A percentile compares a stretch with the other conserved stretches of the same genome.
phyloP scores from a whole-genome alignment of 495 filamentous ascomycete genomes.

The Melanomma pulvis-pyrius region DNA sequence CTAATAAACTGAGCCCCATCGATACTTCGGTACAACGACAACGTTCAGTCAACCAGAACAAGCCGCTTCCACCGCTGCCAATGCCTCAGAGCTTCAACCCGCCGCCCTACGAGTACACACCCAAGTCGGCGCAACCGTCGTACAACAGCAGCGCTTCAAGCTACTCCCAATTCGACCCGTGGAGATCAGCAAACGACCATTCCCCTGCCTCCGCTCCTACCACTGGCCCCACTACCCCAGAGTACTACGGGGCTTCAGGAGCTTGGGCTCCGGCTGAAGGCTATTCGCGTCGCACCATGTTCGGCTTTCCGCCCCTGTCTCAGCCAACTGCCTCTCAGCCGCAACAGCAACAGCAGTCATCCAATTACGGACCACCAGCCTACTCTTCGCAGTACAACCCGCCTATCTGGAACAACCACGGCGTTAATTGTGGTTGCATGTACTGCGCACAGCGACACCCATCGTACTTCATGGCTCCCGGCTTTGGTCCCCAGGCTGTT shows the following conservation, averaged over 20 bases:
- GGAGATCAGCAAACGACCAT: slow-evolving; percentile 59
- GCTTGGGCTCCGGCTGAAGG: slow-evolving; percentile 40
- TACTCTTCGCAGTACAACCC: slow-evolving; percentile 38
- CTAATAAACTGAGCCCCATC: slow-evolving; percentile 65
- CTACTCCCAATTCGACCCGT: slow-evolving; percentile 52
- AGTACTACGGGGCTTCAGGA: slow-evolving; percentile 54
- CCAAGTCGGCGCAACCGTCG: slow-evolving; percentile 32
- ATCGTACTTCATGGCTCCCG: slow-evolving; percentile 64
- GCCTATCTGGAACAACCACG: slow-evolving; percentile 44
- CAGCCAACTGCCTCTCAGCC: slow-evolving; percentile 35
- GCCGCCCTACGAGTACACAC: slow-evolving; percentile 32
- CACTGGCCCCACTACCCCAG: slow-evolving; percentile 58
- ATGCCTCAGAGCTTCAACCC: slow-evolving; percentile 32
- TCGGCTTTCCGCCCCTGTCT: slow-evolving; percentile 41
- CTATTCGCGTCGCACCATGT: slow-evolving; percentile 44
- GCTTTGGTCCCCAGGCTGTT: slow-evolving; percentile 57
- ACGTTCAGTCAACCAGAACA: slow-evolving; percentile 42
- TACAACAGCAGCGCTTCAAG: slow-evolving; percentile 23
- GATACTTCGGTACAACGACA: slow-evolving; percentile 65
- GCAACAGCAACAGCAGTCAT: slow-evolving; percentile 35
- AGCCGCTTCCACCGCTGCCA: slow-evolving; percentile 34
- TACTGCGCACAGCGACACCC: slow-evolving; percentile 67
- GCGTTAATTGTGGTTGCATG: slow-evolving; percentile 68
- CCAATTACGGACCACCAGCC: slow-evolving; percentile 34
- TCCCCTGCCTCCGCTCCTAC: slow-evolving; percentile 71